Base-by-base conservation (phyloP, 1,139 yeast genomes). In the Nakaseomyces sp. region DNA sequence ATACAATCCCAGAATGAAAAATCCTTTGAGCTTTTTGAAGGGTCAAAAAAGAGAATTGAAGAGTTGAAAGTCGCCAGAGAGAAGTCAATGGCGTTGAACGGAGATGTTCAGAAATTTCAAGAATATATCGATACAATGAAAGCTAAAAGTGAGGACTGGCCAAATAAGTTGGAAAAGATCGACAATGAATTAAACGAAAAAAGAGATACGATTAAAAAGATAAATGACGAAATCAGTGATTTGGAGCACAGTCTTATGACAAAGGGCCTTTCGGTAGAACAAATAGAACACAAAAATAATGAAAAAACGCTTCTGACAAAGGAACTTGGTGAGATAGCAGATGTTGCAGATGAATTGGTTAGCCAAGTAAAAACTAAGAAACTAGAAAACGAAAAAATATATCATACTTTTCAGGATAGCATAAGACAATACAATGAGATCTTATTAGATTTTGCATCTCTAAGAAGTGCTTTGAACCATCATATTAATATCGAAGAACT, bases 121-220 rank as follows among this genome's bases (percentile, higher is more conserved):
- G 81, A 78, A 16, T 85, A 83, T 57, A 79, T 84, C 42, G 79
- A 77, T 41, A 71, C 78, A 9, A 79, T 84, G 75, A 77, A 80
- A 51, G 67, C 70, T 28, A 70, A 86, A 46, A 81, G 81, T 54
- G 57, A 65, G 5, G 80, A 79, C 58, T 83, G 94, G 93, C 69
- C 73, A 2, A 67, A 67, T 24, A 73, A 77, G 35, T 60, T 83
- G 43, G 69, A 70, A 19, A 77, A 77, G 52, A 73, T 83, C 46
- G 68, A 70, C 28, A 64, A 63, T 9, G 93, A 83, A 56, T 72
- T 81, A 38, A 64, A 59, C 2, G 63, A 65, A 24, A 72, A 77
- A 32, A 73, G 72, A 43, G 56, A 57, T 22, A 77, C 74, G 45
- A 64, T 76, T 15, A 60, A 58, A 4, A 64, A 64, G 3, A 58